Conservation (phyloP, 768 basidiomycete species). For the Exsudoporus frostii region DNA sequence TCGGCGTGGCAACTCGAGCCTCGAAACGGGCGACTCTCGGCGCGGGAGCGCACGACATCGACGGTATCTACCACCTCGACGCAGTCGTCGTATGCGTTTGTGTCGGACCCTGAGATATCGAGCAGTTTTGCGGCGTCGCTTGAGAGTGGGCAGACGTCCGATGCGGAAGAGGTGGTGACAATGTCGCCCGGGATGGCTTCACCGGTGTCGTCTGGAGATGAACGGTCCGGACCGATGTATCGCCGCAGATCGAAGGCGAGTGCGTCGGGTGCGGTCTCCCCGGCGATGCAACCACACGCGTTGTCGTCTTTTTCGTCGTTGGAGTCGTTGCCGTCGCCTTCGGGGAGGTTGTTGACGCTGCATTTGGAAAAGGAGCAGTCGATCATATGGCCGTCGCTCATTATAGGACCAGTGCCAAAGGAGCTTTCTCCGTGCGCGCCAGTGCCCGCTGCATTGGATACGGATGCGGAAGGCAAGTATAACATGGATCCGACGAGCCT, state of each 20-base stretch:
- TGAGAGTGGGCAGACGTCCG: constrained; percentile 70
- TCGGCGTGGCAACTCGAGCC: constrained; percentile 83
- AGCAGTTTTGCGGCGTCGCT: constrained; percentile 83
- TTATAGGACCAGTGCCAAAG: constrained; percentile 69
- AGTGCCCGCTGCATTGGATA: constrained; percentile 52
- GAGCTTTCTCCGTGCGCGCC: constrained; percentile 51
- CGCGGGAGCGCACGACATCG: constrained; percentile 72
- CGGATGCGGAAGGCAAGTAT: constrained; percentile 55
- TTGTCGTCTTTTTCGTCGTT: constrained; percentile 77
- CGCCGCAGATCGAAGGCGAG: constrained; percentile 23
- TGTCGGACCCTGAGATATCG: constrained; percentile 83
- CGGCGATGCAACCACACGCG: constrained; percentile 50
- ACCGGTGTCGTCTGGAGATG: constrained; percentile 59
- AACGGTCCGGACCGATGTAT: constrained; percentile 30
- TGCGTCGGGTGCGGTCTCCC: constrained; percentile 54
- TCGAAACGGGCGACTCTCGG: constrained; percentile 46
- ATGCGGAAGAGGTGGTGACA: constrained; percentile 57
- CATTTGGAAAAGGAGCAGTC: constrained; percentile 80
- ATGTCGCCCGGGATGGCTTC: constrained; percentile 62
- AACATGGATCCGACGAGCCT: constrained; percentile 88
- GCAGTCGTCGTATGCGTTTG: constrained; percentile 75
- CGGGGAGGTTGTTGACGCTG: constrained; percentile 70
- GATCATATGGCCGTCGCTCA: constrained; percentile 78
- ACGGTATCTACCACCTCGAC: constrained; percentile 73
- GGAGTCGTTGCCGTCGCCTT: constrained; percentile 60